phyloP scores from a whole-genome alignment of 805 yeast genomes.

The Sugiyamaella valdiviana region DNA sequence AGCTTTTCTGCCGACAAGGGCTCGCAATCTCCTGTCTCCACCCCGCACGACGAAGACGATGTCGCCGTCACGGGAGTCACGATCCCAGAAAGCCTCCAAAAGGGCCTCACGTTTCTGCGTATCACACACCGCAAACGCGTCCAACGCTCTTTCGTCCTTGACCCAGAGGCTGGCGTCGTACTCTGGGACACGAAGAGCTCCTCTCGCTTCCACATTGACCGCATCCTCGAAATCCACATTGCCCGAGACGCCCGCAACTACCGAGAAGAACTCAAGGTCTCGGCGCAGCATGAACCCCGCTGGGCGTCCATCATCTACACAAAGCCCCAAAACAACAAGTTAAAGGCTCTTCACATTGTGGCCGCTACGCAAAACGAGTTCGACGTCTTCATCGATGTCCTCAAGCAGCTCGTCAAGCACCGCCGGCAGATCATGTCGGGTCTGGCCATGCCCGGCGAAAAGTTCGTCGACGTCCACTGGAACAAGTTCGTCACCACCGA shows the following conservation, averaged over 20 bases:
- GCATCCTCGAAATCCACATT: constrained; percentile 53
- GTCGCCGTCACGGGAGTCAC: constrained; percentile 22
- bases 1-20: background rate
- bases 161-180: constrained; percentile 48
- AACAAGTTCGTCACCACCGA: constrained; percentile 35
- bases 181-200: constrained; percentile 51
- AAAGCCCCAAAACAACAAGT: constrained; percentile 50
- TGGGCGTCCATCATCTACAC: constrained; percentile 83
- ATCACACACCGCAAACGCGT: constrained; percentile 66
- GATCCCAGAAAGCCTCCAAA: constrained; percentile 44
- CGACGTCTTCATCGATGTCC: constrained; percentile 48
- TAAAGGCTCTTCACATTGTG: constrained; percentile 74
- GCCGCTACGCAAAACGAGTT: constrained; percentile 50
- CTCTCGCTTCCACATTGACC: constrained; percentile 48
- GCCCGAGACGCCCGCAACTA: constrained; percentile 76
- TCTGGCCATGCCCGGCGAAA: constrained; percentile 55
- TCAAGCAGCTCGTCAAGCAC: constrained; percentile 48
- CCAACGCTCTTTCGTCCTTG: constrained; percentile 50
- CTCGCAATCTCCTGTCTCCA: background rate
- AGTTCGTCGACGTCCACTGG: constrained; percentile 64
- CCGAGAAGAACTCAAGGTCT: constrained; percentile 74
- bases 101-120: constrained; percentile 59
- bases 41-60: background rate
- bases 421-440: constrained; percentile 59
- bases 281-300: constrained; percentile 52